Base-by-base conservation (phyloP, 306 rosid genomes). In the Quercus glauca region DNA sequence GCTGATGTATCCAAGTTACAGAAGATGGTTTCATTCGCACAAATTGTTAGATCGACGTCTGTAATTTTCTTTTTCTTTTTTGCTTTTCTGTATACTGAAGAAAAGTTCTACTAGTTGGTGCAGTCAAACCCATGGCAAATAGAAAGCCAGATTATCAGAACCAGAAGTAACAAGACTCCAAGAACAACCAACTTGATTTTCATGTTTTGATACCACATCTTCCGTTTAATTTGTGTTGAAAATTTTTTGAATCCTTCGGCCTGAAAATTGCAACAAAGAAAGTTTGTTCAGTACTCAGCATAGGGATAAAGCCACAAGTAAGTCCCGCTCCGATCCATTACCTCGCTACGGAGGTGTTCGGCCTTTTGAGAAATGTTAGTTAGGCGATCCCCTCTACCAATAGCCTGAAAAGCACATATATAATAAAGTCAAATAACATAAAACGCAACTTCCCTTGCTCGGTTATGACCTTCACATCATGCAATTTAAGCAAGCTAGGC, bases 201-300 rank as follows among this genome's bases (percentile, higher is more conserved):
- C 98, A 95, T 95, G 85, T 95, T 95, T 78, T 95, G 98, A 78
- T 90, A 95, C 99, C 99, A 95, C 97, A 95, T 89, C 81, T 93
- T 93, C 80, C 91, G 87, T 57, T 90, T 88, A 64, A 95, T 28
- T 35, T 95, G 90, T 41, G 96, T 90, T 81, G 97, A 98, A 10
- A 83, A 78, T 23, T 58, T 86, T 88, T 85, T 91, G 85, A 80
- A 95, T 10, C 84, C 87, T 76, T 88, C 93, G 8, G 99, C 98
- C 99, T 92, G 89, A 82, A 92, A 79, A 72, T 73, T 57, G 65
- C 82, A 76, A 72, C 33, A 5, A 49, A 28, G 59, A 70, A 65
- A 60, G 81, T 51, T 49, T 67, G 52, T 45, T 87, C 77, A 73
- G 87, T n/a, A 29, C 52, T 23, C 69, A 19, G 64, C 18, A 33